Conservation (phyloP, 768 basidiomycete species). For the Xerocomellus chrysenteron region DNA sequence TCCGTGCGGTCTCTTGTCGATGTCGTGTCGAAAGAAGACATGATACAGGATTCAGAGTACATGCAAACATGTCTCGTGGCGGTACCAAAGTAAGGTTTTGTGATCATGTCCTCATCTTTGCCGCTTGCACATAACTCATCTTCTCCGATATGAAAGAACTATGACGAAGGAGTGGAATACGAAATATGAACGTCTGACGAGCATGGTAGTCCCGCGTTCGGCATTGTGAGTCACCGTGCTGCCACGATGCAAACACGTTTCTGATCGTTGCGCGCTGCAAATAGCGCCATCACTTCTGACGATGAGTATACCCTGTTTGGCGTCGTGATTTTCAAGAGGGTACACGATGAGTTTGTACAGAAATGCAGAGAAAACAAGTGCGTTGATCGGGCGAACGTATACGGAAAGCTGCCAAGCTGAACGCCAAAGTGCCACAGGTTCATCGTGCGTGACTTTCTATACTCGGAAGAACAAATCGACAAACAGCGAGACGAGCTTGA, state of each 20-base stretch:
- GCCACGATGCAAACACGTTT: slow-evolving; percentile 15
- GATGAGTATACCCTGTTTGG: slow-evolving; percentile 85
- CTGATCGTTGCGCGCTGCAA: slow-evolving; percentile 15
- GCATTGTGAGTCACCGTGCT: slow-evolving; percentile 57
- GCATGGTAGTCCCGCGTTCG: slow-evolving; percentile 93
- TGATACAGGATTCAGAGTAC: slow-evolving; percentile 90
- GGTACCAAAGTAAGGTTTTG: slow-evolving; percentile 76
- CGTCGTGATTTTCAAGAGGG: slow-evolving; percentile 86
- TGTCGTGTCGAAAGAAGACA: slow-evolving; percentile 76
- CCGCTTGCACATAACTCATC: slow-evolving; percentile 15
- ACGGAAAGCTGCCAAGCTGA: slow-evolving; percentile 1
- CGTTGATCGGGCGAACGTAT: slow-evolving; percentile 20
- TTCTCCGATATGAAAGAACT: slow-evolving; percentile 47
- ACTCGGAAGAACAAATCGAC: slow-evolving; percentile 74
- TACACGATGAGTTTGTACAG: slow-evolving; percentile 90
- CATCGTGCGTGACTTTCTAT: slow-evolving; percentile 92
- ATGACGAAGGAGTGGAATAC: slow-evolving; percentile 83
- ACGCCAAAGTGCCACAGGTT: slow-evolving; percentile 52
- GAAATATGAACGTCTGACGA: slow-evolving; percentile 83
- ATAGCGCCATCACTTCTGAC: slow-evolving; percentile 75
- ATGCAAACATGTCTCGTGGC: slow-evolving; percentile 91
- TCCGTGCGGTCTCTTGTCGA: slow-evolving; percentile 86
- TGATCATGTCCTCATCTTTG: slow-evolving; percentile 6
- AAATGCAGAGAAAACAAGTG: slow-evolving; percentile 96
- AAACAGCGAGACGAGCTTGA: slow-evolving; percentile 83